Evolutionary conservation across 768 basidiomycete species (phyloP), one percentile per base, ranked within the genome.

Genomic region (Tephrocybe sp.): DNA sequence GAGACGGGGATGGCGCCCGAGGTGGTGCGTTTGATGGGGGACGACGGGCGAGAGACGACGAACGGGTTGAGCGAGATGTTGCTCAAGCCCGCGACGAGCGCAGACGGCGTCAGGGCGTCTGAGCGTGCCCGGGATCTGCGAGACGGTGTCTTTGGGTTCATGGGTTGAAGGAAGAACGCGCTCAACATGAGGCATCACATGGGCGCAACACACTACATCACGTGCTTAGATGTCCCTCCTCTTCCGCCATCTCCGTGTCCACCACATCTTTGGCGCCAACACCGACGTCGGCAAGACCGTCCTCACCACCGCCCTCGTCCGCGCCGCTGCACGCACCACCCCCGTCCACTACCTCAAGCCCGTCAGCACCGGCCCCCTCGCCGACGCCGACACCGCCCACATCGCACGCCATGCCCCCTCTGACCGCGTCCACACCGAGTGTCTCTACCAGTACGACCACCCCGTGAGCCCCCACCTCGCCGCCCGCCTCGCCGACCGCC

Each of bases 251-350:
- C 78, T 98, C 28, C 83, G 92, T 15, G 73, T 93, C 25, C 90
- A 94, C 67, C 92, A 96, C 65, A 74, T 98, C 53, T 96, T 97
- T 62, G 96, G 96, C 26, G 93, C 95, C 1, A 97, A 96, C 69
- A 98, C 96, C 2, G 86, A 93, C 68, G 94, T 98, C 44, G 96
- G 96, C 23, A 98, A 98, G 71, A 97, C 95, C 0, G 79, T 98
- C 51, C 73, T 98, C 48, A 88, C 92, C 1, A 82, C 93, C 2
- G 91, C 91, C 1, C 83, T 98, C 30, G 81, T 86, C 38, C 78
- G 90, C 30, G 86, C 90, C 0, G 90, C 90, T n/a, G 85, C 85
- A 0, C 48, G 72, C 74, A 3, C 12, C 21, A 73, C 73, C 2
- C 62, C 69, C 32, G 84, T 84, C 0, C 83, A 81, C 58, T 91